These are phyloP conservation scores for Torrubiella hemipterigena DNA, from an alignment of 2,329 filamentous ascomycete genomes.

Conservation along the genomic window DNA sequence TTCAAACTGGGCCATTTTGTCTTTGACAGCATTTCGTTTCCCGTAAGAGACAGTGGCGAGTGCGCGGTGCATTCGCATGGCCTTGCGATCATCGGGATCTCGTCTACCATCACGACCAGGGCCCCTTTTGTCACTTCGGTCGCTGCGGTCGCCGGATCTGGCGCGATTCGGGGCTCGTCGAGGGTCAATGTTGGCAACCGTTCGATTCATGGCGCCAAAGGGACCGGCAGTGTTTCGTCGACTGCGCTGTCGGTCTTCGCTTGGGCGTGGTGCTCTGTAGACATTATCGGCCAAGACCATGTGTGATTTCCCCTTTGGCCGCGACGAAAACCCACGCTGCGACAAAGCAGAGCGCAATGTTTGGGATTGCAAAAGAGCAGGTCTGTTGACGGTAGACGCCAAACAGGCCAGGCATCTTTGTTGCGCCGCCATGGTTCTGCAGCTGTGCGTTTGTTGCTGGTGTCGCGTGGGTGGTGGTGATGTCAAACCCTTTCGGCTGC, in stretches of 20 bases:
- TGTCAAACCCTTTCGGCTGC: too few relatives aligned
- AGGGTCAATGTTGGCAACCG: constrained; percentile 27
- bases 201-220: constrained; percentile 45
- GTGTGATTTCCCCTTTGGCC: constrained; percentile 34
- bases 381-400: too few relatives aligned
- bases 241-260: constrained; percentile 22
- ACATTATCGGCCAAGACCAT: constrained; percentile 48
- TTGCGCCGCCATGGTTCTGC: too few relatives aligned
- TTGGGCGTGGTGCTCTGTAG: constrained; percentile 23
- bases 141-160: constrained; percentile 6
- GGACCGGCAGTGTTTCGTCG: constrained; percentile 30
- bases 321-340: too few relatives aligned
- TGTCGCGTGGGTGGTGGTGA: too few relatives aligned
- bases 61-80: constrained; percentile 85
- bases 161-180: constrained; percentile 8
- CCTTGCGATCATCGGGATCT: constrained; percentile 42
- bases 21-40: constrained; percentile 40
- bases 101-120: constrained; percentile 24
- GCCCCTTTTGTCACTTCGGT: constrained; percentile 12
- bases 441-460: too few relatives aligned
- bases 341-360: too few relatives aligned
- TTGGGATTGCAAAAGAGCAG: too few relatives aligned
- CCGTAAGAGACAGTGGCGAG: constrained; percentile 68
- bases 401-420: too few relatives aligned
- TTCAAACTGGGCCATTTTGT: constrained; percentile 53